Conservation (phyloP, 495 filamentous ascomycete genomes). For the Trichoderma asperelloides region DNA sequence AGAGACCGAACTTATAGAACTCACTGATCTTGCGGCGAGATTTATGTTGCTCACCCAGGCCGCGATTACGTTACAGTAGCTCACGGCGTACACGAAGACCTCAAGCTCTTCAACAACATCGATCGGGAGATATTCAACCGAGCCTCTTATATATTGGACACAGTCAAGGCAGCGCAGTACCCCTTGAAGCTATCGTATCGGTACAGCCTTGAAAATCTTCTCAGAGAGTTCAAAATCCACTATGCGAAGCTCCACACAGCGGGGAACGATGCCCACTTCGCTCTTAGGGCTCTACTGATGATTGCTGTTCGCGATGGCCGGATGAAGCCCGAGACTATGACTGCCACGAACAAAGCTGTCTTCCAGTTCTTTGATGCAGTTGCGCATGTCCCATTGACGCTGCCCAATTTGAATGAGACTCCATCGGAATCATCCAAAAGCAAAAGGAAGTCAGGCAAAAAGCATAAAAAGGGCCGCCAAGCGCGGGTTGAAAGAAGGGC, state of each 20-base stretch:
- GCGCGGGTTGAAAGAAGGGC: too few species aligned
- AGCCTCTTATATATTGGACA: not conserved
- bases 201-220: constrained; percentile 11
- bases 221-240: constrained; percentile 12
- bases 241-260: constrained; percentile 13
- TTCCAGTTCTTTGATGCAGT: too few species aligned
- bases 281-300: constrained; percentile 12
- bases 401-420: too few species aligned
- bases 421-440: too few species aligned
- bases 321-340: too few species aligned
- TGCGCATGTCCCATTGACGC: too few species aligned
- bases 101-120: not conserved
- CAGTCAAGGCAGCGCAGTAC: constrained; percentile 13
- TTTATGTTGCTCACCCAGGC: not conserved
- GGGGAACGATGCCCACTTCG: constrained; percentile 12
- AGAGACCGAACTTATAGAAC: not conserved
- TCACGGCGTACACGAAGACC: not conserved
- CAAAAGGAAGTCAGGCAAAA: too few species aligned
- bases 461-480: too few species aligned
- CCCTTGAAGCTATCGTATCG: constrained; percentile 9
- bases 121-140: not conserved
- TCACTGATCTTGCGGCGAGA: not conserved
- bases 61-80: not conserved
- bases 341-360: too few species aligned
- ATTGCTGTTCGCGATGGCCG: constrained; percentile 6